Evolutionary conservation across 495 filamentous ascomycete genomes (phyloP).

Genomic region (Neurospora africana): DNA sequence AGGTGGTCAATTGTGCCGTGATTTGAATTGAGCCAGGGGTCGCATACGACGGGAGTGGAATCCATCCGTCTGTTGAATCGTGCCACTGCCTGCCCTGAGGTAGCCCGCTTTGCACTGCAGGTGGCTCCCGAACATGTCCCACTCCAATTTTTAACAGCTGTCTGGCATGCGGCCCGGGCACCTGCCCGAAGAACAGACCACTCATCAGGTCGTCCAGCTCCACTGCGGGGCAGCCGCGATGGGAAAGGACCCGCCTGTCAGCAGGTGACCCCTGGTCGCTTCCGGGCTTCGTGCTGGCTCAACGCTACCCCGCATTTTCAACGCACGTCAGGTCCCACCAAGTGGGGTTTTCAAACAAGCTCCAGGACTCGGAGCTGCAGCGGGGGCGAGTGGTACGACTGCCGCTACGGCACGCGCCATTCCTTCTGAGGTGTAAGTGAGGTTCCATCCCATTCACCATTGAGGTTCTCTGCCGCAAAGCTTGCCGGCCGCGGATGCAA

Average conservation of each 20-base stretch:
- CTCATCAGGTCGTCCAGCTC: not conserved
- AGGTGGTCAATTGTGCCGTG: not conserved
- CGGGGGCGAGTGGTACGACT: not conserved
- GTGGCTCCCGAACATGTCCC: not conserved
- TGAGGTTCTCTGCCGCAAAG: not conserved
- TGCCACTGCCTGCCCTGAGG: not conserved
- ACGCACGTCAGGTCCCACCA: not conserved
- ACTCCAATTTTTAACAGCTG: not conserved
- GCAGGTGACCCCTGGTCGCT: not conserved
- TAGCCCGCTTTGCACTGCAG: not conserved
- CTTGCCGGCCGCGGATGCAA: not conserved
- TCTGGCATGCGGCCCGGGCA: not conserved
- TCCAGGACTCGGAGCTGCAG: not conserved
- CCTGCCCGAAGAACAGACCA: not conserved
- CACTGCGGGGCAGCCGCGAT: not conserved
- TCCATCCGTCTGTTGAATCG: not conserved
- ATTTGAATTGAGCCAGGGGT: not conserved
- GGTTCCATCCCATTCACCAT: not conserved
- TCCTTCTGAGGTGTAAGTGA: not conserved
- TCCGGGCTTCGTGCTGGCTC: not conserved
- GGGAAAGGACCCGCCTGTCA: not conserved
- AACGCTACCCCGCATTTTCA: conserved; percentile 10
- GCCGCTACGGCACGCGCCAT: not conserved
- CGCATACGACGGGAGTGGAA: not conserved
- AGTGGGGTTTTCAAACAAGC: not conserved